Evolutionary conservation across 495 filamentous ascomycete genomes (phyloP).

Genomic region (Tuber brumale): DNA sequence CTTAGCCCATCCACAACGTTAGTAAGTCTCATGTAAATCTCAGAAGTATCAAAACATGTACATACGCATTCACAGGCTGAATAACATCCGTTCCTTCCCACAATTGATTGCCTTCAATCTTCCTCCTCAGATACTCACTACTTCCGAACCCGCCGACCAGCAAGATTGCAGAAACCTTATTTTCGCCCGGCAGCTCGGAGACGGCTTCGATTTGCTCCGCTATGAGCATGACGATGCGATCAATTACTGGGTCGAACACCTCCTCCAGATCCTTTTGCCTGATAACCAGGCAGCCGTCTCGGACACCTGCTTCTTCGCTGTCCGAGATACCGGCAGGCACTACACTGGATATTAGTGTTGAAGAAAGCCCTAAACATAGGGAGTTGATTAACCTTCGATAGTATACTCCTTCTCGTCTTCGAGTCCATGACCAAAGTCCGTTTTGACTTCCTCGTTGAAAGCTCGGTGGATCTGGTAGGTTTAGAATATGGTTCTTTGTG

Average conservation of each 20-base stretch:
- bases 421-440: background rate
- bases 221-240: conserved; percentile 39
- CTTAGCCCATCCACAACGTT: background rate
- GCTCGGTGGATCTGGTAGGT: background rate
- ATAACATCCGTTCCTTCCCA: conserved; percentile 10
- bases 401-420: conserved; percentile 24
- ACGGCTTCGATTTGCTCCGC: conserved; percentile 31
- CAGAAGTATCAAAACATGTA: background rate
- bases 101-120: conserved; percentile 46
- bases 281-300: conserved; percentile 26
- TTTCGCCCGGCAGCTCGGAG: conserved; percentile 26
- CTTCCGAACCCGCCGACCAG: conserved; percentile 65
- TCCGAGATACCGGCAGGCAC: conserved; percentile 12
- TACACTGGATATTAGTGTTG: background rate
- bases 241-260: conserved; percentile 44
- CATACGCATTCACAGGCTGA: conserved; percentile 24
- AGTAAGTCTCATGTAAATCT: background rate
- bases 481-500: background rate
- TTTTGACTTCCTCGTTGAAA: background rate
- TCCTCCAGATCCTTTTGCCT: conserved; percentile 38
- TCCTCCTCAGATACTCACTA: conserved; percentile 59
- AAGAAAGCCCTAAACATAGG: background rate
- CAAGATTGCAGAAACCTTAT: conserved; percentile 53
- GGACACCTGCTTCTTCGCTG: conserved; percentile 18
- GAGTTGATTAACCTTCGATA: conserved; percentile 7